Conservation (phyloP, 2,329 filamentous ascomycete species). For the Alternaria gaisen region DNA sequence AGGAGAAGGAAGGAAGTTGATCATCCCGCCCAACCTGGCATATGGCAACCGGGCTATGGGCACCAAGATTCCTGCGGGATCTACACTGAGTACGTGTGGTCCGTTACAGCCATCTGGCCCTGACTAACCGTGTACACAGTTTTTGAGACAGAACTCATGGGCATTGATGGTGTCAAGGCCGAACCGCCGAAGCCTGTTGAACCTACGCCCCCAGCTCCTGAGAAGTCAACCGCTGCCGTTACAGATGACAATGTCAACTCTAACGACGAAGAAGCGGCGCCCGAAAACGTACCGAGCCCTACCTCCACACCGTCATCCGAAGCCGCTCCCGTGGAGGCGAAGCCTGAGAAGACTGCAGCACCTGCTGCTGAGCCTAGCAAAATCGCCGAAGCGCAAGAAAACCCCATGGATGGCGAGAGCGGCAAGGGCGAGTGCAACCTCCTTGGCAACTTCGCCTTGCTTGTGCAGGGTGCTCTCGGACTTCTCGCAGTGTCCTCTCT, state of each 20-base stretch:
- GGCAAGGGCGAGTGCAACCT: constrained; percentile 82
- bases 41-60: constrained; percentile 82
- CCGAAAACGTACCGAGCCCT: constrained; percentile 16
- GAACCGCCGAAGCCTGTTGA: constrained; percentile 21
- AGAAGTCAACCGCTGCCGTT: constrained; percentile 12
- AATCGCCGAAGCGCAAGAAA: constrained; percentile 31
- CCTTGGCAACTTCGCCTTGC: constrained; percentile 86
- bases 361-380: constrained; percentile 25
- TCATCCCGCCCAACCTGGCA: constrained; percentile 84
- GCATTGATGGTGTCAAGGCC: constrained; percentile 68
- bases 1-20: constrained; percentile 88
- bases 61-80: constrained; percentile 74
- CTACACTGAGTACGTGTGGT: constrained; percentile 72
- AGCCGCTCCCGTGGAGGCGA: constrained; percentile 13
- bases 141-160: constrained; percentile 90
- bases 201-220: not conserved
- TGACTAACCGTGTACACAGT: constrained; percentile 60
- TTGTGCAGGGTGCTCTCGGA: constrained; percentile 89
- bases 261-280: constrained; percentile 20
- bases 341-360: constrained; percentile 19
- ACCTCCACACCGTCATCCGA: constrained; percentile 21
- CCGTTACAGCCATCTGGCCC: not conserved
- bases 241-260: constrained; percentile 16
- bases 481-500: constrained; percentile 82
- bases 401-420: constrained; percentile 51